A percentile compares a stretch with the other conserved stretches of the same genome.
These are phyloP conservation scores for Pontederia crassipes DNA, from an alignment of 176 grass and related monocot species.

Conservation along the genomic window DNA sequence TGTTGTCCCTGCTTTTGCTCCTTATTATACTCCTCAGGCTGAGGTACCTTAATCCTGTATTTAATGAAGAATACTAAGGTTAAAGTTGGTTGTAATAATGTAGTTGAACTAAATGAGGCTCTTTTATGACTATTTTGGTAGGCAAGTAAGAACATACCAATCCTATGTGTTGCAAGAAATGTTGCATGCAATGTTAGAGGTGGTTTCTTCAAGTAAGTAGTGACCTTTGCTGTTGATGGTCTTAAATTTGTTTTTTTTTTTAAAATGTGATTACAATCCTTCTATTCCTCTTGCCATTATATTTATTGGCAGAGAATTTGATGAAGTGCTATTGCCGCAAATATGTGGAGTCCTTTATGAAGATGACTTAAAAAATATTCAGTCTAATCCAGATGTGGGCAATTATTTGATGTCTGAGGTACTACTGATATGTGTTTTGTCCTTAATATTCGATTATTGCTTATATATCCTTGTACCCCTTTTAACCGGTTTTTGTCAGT, in stretches of 20 bases:
- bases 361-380: conserved; percentile 69
- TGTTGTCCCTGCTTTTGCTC: conserved; percentile 92
- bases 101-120: too few species aligned
- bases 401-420: conserved; percentile 85
- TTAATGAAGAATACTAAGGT: not conserved
- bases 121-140: conserved; percentile 6
- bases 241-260: too few species aligned
- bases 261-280: not conserved
- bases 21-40: conserved; percentile 96
- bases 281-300: conserved; percentile 7
- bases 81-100: too few species aligned
- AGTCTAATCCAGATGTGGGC: conserved; percentile 81
- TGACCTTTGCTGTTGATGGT: not conserved
- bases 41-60: conserved; percentile 33
- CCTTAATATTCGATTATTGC: conserved; percentile 8
- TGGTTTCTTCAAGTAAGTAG: conserved; percentile 95
- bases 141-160: conserved; percentile 68
- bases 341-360: conserved; percentile 58
- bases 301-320: conserved; percentile 53
- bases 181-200: conserved; percentile 97
- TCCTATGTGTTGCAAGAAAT: conserved; percentile 95
- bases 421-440: conserved; percentile 2
- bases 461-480: conserved; percentile 25
- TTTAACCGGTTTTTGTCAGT: conserved; percentile 4
- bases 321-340: conserved; percentile 66